These are phyloP conservation scores for Gonium pectorale DNA, from an alignment of 139 green algal genomes.

Conservation along the genomic window DNA sequence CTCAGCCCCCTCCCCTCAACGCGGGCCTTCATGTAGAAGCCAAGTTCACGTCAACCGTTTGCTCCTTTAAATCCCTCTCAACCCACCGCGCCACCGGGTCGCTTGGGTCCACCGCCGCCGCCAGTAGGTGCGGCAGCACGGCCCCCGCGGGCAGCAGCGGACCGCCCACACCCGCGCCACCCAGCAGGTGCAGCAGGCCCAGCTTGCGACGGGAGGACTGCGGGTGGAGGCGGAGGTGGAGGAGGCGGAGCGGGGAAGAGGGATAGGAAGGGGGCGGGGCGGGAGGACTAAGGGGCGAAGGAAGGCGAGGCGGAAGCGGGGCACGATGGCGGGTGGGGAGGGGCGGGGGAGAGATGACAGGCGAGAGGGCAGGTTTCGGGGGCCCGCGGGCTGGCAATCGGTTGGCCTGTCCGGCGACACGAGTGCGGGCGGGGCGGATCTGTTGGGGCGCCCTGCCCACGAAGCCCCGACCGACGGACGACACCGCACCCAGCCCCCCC, in stretches of 20 bases:
- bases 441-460: no score
- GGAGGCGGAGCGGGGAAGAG: no score
- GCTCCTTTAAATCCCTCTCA: background rate
- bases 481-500: background rate
- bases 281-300: background rate
- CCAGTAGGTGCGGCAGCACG: slow-evolving; percentile 73
- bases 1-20: no score
- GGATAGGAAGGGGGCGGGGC: background rate
- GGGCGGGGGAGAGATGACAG: no score
- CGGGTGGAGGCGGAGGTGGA: no score
- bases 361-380: no score
- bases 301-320: background rate
- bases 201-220: slow-evolving; percentile 73
- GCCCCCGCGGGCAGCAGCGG: slow-evolving; percentile 52
- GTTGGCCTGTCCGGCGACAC: no score
- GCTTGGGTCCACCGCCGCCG: slow-evolving; percentile 68
- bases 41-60: background rate
- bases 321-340: no score
- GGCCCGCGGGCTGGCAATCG: no score
- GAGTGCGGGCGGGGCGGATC: no score
- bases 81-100: slow-evolving; percentile 66
- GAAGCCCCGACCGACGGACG: background rate
- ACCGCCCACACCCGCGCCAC: slow-evolving; percentile 26
- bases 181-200: slow-evolving; percentile 83
- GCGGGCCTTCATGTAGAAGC: no score